Conservation (phyloP, 371 early-diverging fungal species). For the Nosema granulosis region DNA sequence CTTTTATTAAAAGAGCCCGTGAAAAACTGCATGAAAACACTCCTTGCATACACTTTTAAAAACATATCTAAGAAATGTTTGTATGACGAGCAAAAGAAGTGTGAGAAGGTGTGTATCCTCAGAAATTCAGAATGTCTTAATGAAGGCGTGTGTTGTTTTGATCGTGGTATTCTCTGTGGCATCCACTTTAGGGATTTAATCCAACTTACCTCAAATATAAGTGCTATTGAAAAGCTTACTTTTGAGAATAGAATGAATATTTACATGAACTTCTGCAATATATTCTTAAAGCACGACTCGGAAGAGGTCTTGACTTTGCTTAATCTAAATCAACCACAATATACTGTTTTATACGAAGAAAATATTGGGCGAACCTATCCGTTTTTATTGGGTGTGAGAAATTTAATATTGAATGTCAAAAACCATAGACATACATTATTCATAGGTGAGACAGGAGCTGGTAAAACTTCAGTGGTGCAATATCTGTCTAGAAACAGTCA, state of each 20-base stretch:
- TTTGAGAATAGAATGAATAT: conserved; percentile 4
- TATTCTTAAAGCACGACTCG: conserved; percentile 46
- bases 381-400: conserved; percentile 21
- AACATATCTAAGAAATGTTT: background rate
- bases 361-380: conserved; percentile 39
- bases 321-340: conserved; percentile 5
- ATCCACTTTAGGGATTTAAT: conserved; percentile 17
- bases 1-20: conserved; percentile 10
- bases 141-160: conserved; percentile 8
- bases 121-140: background rate
- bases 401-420: conserved; percentile 40
- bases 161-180: conserved; percentile 17
- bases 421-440: conserved; percentile 76
- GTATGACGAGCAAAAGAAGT: no score
- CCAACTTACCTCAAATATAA: background rate
- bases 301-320: conserved; percentile 18
- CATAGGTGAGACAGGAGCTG: conserved; percentile 97
- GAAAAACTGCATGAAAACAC: background rate
- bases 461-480: conserved; percentile 95
- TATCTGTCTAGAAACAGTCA: conserved; percentile 73
- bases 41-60: conserved; percentile 11
- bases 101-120: no score
- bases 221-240: no score
- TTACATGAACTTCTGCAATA: conserved; percentile 29
- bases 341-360: conserved; percentile 11